Evolutionary conservation across 169 alveolate genomes (phyloP).

Genomic region (Eimeria brunetti): DNA sequence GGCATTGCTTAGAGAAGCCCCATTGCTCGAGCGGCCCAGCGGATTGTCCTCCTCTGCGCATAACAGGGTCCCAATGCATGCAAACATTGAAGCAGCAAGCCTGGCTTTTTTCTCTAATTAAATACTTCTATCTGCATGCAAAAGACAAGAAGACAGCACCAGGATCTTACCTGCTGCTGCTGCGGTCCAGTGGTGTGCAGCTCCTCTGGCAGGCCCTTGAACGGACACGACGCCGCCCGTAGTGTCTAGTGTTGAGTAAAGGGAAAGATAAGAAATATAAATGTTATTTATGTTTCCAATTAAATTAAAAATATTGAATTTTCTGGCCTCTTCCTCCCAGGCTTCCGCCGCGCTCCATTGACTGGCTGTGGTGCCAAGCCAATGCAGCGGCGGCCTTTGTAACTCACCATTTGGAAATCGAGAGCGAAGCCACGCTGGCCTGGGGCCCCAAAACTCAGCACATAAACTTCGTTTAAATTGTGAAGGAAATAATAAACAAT

Average conservation of each 20-base stretch:
- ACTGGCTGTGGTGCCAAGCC: too few relatives aligned
- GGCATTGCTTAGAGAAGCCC: too few relatives aligned
- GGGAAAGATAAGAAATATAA: neutral
- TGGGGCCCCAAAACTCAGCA: too few relatives aligned
- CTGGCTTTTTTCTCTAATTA: neutral
- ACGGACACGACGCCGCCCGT: neutral
- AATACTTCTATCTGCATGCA: neutral
- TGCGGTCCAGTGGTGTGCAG: slow-evolving; percentile 6
- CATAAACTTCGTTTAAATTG: too few relatives aligned
- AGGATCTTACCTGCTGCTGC: neutral
- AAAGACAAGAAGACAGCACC: neutral
- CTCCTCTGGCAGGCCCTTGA: neutral
- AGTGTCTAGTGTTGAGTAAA: neutral
- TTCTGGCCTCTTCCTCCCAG: too few relatives aligned
- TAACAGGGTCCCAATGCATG: neutral
- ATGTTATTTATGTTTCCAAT: neutral
- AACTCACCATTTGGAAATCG: too few relatives aligned
- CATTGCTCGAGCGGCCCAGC: slow-evolving; percentile 7
- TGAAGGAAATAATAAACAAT: too few relatives aligned
- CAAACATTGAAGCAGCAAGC: neutral
- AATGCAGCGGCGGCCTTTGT: too few relatives aligned
- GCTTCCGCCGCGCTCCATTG: too few relatives aligned
- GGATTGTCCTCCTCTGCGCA: neutral
- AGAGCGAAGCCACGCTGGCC: too few relatives aligned
- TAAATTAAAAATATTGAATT: neutral